phyloP scores from a whole-genome alignment of 2,329 filamentous ascomycete species.

The Talaromyces verruculosus region DNA sequence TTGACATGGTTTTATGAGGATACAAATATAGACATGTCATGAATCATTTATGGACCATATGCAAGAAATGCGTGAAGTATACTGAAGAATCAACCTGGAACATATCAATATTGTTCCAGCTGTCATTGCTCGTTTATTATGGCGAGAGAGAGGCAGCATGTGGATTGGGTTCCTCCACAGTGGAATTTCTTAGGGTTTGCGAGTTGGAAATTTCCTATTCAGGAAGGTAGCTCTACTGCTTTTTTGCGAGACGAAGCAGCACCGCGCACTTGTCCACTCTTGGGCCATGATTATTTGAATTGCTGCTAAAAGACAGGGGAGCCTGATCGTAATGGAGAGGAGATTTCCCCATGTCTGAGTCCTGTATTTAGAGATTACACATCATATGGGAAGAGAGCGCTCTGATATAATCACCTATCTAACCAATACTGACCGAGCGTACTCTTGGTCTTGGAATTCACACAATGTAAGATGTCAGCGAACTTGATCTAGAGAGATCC shows the following conservation, averaged over 20 bases:
- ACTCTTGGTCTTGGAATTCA: no score
- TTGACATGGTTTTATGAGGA: slow-evolving; percentile 17
- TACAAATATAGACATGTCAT: slow-evolving; percentile 17
- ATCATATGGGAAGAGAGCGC: not conserved
- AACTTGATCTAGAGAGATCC: not conserved
- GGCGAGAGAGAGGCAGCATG: not conserved
- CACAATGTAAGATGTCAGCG: no score
- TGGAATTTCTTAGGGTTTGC: not conserved
- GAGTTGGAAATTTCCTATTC: not conserved
- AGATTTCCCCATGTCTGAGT: not conserved
- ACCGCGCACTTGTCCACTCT: not conserved
- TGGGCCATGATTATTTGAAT: not conserved
- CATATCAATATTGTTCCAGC: no score
- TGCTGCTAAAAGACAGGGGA: not conserved
- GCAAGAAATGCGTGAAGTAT: not conserved
- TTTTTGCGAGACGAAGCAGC: not conserved
- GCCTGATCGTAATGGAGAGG: not conserved
- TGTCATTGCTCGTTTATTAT: not conserved
- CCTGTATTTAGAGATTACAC: not conserved
- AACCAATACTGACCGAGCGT: no score
- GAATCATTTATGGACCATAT: not conserved
- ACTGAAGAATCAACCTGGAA: not conserved
- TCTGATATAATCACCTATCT: no score
- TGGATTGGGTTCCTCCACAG: not conserved
- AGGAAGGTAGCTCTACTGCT: not conserved